Conservation (phyloP, 495 filamentous ascomycete species). For the Clavariopsis aquatica region DNA sequence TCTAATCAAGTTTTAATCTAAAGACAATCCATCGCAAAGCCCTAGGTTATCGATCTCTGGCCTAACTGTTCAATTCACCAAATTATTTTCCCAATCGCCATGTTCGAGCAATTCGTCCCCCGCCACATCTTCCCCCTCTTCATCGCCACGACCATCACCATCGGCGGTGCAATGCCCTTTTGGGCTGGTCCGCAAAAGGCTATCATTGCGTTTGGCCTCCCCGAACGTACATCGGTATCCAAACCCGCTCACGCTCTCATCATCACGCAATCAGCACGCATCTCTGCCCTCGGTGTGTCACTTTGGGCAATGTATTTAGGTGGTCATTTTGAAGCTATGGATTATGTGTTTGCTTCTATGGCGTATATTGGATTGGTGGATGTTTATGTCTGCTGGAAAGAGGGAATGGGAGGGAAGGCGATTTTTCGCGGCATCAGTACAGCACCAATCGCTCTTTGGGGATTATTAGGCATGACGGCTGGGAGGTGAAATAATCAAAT, state of each 20-base stretch:
- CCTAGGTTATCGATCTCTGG: not conserved
- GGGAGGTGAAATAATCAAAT: not conserved
- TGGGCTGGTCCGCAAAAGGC: not conserved
- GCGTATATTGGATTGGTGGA: not conserved
- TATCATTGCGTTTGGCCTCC: conserved; percentile 1
- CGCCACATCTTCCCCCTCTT: conserved; percentile 3
- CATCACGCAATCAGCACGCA: not conserved
- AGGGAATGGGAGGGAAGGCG: not conserved
- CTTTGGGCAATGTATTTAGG: not conserved
- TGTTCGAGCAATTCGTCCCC: conserved; percentile 1
- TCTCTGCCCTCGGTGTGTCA: not conserved
- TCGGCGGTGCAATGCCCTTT: conserved; percentile 6
- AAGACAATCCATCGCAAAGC: not conserved
- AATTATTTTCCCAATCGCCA: too few species aligned
- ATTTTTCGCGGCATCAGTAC: not conserved
- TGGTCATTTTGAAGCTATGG: not conserved
- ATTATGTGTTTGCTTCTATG: not conserved
- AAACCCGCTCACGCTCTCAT: not conserved
- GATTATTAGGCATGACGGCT: conserved; percentile 3
- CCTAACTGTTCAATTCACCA: not conserved
- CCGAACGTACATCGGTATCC: not conserved
- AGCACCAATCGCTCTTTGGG: conserved; percentile 1
- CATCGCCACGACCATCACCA: conserved; percentile 5
- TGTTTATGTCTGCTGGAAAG: conserved; percentile 3
- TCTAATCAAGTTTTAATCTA: too few species aligned